A percentile compares a stretch with the other conserved stretches of the same genome.
Evolutionary conservation across 306 rosid species (phyloP).

Genomic region (Quercus aquifolioides): DNA sequence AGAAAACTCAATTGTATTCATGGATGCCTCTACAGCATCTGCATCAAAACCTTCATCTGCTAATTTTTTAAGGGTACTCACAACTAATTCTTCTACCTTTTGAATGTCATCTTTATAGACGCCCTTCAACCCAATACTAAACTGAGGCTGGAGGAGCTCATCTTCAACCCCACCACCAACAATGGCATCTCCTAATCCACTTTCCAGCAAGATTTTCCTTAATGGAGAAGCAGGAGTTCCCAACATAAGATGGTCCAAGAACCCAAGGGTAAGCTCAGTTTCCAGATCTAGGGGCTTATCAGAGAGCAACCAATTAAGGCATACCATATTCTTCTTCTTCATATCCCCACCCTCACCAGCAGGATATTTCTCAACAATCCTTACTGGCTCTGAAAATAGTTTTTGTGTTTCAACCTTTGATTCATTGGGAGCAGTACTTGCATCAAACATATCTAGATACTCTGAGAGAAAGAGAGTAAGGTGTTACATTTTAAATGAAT

Average conservation of each 20-base stretch:
- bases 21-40: constrained; percentile 94
- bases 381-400: constrained; percentile 72
- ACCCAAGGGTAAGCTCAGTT: constrained; percentile 74
- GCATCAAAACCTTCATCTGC: constrained; percentile 86
- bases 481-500: constrained; percentile 14
- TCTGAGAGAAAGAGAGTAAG: constrained; percentile 49
- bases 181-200: constrained; percentile 97
- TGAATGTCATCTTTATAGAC: constrained; percentile 72
- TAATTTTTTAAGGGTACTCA: constrained; percentile 61
- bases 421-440: constrained; percentile 72
- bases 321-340: constrained; percentile 88
- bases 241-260: constrained; percentile 93
- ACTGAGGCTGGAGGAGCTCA: constrained; percentile 96
- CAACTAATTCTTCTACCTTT: constrained; percentile 76
- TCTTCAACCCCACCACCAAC: constrained; percentile 97
- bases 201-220: constrained; percentile 87
- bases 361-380: constrained; percentile 88
- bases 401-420: constrained; percentile 70
- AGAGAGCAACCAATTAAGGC: constrained; percentile 91
- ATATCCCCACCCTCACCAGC: constrained; percentile 81
- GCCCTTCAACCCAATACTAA: constrained; percentile 93
- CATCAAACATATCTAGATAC: constrained; percentile 77
- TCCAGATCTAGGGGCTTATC: constrained; percentile 89
- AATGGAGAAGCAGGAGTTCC: constrained; percentile 99
- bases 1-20: constrained; percentile 98